Percentiles rank a stretch among this genome's conserved stretches.
phyloP scores from a whole-genome alignment of 1,284 basidiomycete species.

The Xanthoconium separans region DNA sequence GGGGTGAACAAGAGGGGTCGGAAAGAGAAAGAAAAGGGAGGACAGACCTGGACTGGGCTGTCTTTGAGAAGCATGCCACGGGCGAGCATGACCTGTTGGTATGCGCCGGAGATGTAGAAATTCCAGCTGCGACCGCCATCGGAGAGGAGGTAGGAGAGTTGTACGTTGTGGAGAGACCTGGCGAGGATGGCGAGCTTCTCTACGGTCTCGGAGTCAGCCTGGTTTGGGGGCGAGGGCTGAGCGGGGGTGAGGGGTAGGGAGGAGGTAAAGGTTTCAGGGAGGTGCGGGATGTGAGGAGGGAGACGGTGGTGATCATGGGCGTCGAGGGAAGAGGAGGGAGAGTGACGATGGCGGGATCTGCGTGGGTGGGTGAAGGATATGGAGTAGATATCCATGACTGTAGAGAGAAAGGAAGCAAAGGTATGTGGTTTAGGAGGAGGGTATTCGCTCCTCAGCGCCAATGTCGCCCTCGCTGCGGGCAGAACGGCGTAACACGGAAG shows the following conservation, averaged over 20 bases:
- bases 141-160: conserved; percentile 75
- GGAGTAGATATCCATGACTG: conserved; percentile 86
- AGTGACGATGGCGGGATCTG: conserved; percentile 60
- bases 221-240: conserved; percentile 44
- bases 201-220: conserved; percentile 68
- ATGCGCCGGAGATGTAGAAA: conserved; percentile 88
- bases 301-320: conserved; percentile 52
- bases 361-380: conserved; percentile 88
- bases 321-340: conserved; percentile 63
- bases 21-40: conserved; percentile 8
- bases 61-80: conserved; percentile 88
- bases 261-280: conserved; percentile 36
- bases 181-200: conserved; percentile 81
- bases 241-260: conserved; percentile 36
- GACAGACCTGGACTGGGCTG: conserved; percentile 75
- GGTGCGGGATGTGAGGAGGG: conserved; percentile 39
- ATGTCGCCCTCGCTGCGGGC: conserved; percentile 2
- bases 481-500: not conserved
- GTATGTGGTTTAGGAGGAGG: conserved; percentile 28
- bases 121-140: conserved; percentile 78
- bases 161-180: conserved; percentile 78
- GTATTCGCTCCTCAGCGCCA: conserved; percentile 28
- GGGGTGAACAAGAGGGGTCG: conserved; percentile 17
- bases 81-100: conserved; percentile 91
- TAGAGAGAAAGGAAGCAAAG: conserved; percentile 3